Base-by-base conservation (phyloP, 2,329 filamentous ascomycete genomes). In the Camillea tinctor region DNA sequence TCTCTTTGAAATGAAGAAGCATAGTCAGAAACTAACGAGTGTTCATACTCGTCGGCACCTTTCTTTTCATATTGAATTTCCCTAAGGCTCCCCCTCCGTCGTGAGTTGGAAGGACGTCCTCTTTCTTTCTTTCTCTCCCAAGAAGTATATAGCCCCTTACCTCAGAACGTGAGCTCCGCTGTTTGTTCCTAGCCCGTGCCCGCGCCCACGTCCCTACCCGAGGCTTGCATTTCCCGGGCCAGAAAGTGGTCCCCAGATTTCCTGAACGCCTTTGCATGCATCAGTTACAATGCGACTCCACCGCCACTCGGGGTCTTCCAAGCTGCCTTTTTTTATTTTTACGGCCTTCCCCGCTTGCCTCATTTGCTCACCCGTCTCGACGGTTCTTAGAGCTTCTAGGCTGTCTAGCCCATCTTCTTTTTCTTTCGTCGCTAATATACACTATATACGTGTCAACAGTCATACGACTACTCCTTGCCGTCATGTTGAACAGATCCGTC, bases 371-470 rank as follows among this genome's bases (percentile, higher is more conserved):
- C 17, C 36, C 36, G 17, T 44, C 36, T n/a, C 13, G 36, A 44
- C 36, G 36, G 36, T 44, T 44, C 36, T 44, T 17, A 15, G 36
- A 44, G 36, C 36, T 44, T 44, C 36, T n/a, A 44, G 36, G 36
- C 36, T 44, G 17, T 44, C 6, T 7, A 44, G 36, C 36, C 36
- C 36, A 15, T 52, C 26, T 52, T 52, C 36, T 21, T 53, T 30
- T 52, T 20, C 9, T 53, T 30, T 26, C 15, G 30, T 54, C 52
- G 24, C 24, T 54, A 54, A 54, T 54, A 54, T 54, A 54, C 52
- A 54, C 17, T 54, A 54, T 54, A 54, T 54, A 54, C 24, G 52
- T 54, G 52, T 19, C 49, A 50, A 50, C 19, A 50, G 19, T 50
- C 21, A 19, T 50, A 50, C 19, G 21, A 23, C 49, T 50, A 23